Percentiles rank a stretch among this genome's conserved stretches.
Conservation (phyloP, 2,329 filamentous ascomycete species). For the Fusarium sulawesiense region DNA sequence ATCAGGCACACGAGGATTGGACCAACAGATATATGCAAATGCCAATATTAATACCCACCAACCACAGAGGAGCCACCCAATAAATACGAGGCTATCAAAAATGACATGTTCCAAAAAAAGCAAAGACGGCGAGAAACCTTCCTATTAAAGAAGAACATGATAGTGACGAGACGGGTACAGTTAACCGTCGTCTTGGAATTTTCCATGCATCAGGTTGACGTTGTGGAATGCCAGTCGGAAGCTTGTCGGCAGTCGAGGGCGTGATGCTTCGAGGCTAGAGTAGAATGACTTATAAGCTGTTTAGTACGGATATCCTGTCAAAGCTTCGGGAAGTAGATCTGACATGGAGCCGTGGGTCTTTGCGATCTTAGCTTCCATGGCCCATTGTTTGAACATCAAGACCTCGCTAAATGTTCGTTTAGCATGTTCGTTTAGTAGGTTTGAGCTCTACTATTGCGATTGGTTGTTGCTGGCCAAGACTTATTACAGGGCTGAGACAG, state of each 20-base stretch:
- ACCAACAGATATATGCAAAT: background rate
- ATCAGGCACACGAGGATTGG: background rate
- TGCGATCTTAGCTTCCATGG: background rate
- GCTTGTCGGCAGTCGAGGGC: background rate
- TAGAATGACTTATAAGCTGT: background rate
- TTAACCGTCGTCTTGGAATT: conserved; percentile 1
- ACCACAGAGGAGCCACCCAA: background rate
- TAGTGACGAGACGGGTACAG: background rate
- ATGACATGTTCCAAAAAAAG: conserved; percentile 22
- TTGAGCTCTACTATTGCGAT: background rate
- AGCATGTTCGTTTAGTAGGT: background rate
- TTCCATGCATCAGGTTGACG: background rate
- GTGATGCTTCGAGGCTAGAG: background rate
- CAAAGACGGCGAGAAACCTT: conserved; percentile 11
- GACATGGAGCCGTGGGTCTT: background rate
- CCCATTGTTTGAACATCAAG: background rate
- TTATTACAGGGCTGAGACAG: conserved; percentile 10
- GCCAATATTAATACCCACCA: background rate
- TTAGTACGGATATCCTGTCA: background rate
- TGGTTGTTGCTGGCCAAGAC: background rate
- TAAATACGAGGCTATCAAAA: background rate
- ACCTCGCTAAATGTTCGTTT: no score
- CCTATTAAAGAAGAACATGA: conserved; percentile 1
- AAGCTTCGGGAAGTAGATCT: background rate
- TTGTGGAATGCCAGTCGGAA: conserved; percentile 8